Conservation (phyloP, 345 rosid species). For the Conringia planisiliqua region DNA sequence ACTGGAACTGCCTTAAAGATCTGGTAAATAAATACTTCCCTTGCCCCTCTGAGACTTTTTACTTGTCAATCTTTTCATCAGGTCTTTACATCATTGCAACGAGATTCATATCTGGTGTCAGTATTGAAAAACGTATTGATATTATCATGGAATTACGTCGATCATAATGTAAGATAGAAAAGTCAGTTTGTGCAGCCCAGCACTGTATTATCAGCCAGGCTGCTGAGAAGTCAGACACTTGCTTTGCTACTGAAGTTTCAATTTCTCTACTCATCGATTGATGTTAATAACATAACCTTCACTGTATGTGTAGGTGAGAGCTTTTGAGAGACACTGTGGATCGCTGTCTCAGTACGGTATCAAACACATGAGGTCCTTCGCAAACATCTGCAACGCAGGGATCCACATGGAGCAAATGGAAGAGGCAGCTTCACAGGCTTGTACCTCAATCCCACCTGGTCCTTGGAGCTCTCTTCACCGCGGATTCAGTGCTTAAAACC, state of each 20-base stretch:
- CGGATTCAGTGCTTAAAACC: constrained; percentile 75
- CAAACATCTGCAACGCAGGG: constrained; percentile 89
- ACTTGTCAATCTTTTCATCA: constrained; percentile 12
- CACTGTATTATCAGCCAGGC: neutral
- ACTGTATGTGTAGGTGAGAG: constrained; percentile 58
- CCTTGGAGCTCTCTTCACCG: constrained; percentile 80
- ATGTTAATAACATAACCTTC: neutral
- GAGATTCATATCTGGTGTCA: neutral
- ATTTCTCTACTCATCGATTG: neutral
- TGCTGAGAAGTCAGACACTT: constrained; percentile 10
- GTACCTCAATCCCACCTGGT: constrained; percentile 57
- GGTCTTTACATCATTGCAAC: neutral
- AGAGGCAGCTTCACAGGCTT: constrained; percentile 91
- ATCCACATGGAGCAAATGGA: constrained; percentile 58
- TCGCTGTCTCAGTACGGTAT: constrained; percentile 89
- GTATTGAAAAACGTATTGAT: constrained; percentile 1
- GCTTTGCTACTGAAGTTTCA: neutral
- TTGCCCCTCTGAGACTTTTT: neutral
- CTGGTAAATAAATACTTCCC: constrained; percentile 41
- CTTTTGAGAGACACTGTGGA: constrained; percentile 85
- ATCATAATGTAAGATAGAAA: constrained; percentile 3
- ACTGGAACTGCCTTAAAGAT: constrained; percentile 86
- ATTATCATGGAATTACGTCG: neutral
- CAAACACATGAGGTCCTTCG: constrained; percentile 93
- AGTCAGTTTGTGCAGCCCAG: constrained; percentile 18